phyloP scores from a whole-genome alignment of 805 yeast genomes.

The Lipomyces anomalus region DNA sequence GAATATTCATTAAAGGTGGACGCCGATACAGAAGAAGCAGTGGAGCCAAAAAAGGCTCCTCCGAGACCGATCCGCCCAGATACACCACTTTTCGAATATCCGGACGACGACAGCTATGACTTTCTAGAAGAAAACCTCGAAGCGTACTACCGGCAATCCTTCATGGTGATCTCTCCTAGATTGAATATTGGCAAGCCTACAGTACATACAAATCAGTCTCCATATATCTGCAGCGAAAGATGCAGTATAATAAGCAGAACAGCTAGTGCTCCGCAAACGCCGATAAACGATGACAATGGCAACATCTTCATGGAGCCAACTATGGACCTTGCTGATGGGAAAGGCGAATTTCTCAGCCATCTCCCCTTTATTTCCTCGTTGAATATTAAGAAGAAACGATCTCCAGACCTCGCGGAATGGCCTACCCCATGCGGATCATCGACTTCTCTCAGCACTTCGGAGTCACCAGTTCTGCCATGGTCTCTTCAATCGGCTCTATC shows the following conservation, averaged over 20 bases:
- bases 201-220: background rate
- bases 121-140: constrained; percentile 12
- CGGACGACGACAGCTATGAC: constrained; percentile 6
- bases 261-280: background rate
- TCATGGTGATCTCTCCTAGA: constrained; percentile 1
- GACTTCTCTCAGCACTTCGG: no score
- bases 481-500: no score
- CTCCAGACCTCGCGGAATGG: no score
- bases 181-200: background rate
- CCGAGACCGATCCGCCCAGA: constrained; percentile 17
- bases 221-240: background rate
- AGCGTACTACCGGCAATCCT: constrained; percentile 12
- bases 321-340: no score
- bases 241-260: background rate
- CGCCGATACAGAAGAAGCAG: background rate
- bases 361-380: no score
- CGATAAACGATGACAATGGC: background rate
- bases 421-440: no score
- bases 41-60: constrained; percentile 3
- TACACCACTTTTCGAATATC: constrained; percentile 5
- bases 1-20: no score
- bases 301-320: no score
- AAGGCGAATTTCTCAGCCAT: no score
- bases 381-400: no score
- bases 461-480: no score